Evolutionary conservation across 2,329 filamentous ascomycete species (phyloP).

Genomic region (Fusarium paranaense): DNA sequence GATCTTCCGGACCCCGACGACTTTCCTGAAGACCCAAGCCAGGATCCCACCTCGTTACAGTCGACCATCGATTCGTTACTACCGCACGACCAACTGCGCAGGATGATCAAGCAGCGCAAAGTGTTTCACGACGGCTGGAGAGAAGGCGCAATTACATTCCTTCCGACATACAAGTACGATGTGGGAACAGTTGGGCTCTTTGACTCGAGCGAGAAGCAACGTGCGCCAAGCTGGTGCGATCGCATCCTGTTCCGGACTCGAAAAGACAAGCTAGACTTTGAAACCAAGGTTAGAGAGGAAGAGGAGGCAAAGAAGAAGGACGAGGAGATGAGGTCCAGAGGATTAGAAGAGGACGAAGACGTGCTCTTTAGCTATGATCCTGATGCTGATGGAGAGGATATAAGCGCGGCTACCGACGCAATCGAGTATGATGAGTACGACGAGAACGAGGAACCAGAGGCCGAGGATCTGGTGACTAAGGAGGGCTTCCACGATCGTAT

Average conservation of each 20-base stretch:
- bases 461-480: constrained; percentile 65
- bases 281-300: constrained; percentile 72
- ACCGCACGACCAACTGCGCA: constrained; percentile 87
- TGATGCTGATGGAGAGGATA: constrained; percentile 73
- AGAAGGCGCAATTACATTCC: constrained; percentile 87
- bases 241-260: constrained; percentile 88
- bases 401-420: constrained; percentile 37
- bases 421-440: constrained; percentile 73
- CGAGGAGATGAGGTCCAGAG: constrained; percentile 85
- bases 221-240: constrained; percentile 97
- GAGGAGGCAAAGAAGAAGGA: constrained; percentile 78
- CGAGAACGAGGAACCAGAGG: constrained; percentile 58
- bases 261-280: constrained; percentile 74
- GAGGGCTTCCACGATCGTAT: constrained; percentile 69
- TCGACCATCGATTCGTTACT: constrained; percentile 89
- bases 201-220: constrained; percentile 93
- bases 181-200: constrained; percentile 92
- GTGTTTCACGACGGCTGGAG: constrained; percentile 92
- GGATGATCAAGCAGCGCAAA: constrained; percentile 79
- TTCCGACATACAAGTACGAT: constrained; percentile 98
- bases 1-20: constrained; percentile 73
- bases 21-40: constrained; percentile 73
- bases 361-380: constrained; percentile 93
- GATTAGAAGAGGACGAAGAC: constrained; percentile 84
- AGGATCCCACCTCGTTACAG: constrained; percentile 87